Evolutionary conservation across 2,329 filamentous ascomycete genomes (phyloP), one percentile per base, ranked within the genome.

Genomic region (Stemphylium vesicarium): DNA sequence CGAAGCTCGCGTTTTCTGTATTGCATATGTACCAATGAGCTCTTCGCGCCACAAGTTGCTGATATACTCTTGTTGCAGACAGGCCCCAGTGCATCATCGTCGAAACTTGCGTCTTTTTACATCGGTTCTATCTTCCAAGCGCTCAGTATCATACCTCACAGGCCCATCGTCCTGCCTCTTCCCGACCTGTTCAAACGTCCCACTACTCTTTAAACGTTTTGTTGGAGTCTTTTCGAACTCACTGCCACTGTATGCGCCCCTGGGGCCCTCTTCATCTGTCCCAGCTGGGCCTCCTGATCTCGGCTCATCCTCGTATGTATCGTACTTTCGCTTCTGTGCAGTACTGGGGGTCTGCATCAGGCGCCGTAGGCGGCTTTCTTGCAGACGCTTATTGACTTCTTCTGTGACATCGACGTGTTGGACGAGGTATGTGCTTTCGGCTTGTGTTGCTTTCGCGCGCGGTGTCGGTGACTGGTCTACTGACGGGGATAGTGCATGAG

Each of bases 281-380:
- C 64, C 64, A 15, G 43, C 57, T 3, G 59, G 53, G 20, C 55
- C 63, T 10, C 58, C 67, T 52, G 62, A 58, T 13, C 37, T 58
- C 4, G 59, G 53, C 10, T 62, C 63, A n/a, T 65, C 63, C 29
- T 67, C 70, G 18, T 68, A 64, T 4, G 60, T 63, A 42, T 69
- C 57, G 44, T 63, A 68, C 56, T 74, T 74, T 36, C 71, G 67
- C 53, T 74, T 74, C 43, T 72, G 68, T n/a, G 70, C 62, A 12
- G 69, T 74, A 35, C 64, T 68, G 4, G 69, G 70, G 31, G 67
- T 63, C 29, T 69, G 68, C 68, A 71, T 71, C 32, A 73, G 54
- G 32, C 69, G 64, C 13, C 68, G 65, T 44, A 73, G 41, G 29
- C 70, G 63, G 40, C 62, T 70, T 43, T 71, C 69, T 18, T 62